Percentiles rank a stretch among this genome's conserved stretches.
These are phyloP conservation scores for Clonostachys chloroleuca DNA, from an alignment of 2,329 filamentous ascomycete genomes.

Conservation along the genomic window DNA sequence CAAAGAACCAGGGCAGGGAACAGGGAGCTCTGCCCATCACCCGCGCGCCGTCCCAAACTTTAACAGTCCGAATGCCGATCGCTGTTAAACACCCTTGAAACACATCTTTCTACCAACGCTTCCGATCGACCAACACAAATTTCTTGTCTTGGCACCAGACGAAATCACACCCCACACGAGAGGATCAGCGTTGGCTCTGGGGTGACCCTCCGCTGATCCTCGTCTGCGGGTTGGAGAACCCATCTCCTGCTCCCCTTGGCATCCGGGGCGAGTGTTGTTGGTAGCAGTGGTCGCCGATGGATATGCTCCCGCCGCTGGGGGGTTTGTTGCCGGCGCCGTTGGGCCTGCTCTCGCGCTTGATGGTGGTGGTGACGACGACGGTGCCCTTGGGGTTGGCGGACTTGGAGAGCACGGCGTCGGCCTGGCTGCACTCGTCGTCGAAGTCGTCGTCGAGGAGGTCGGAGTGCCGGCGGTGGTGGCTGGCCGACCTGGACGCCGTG, in stretches of 20 bases:
- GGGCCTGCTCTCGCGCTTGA: slow-evolving; percentile 24
- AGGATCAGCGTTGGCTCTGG: no score
- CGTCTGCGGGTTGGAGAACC: slow-evolving; percentile 9
- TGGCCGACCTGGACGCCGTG: slow-evolving; percentile 8
- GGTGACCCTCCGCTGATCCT: slow-evolving; percentile 13
- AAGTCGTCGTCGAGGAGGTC: slow-evolving; percentile 7
- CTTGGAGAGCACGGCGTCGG: neutral
- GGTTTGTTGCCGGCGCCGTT: no score
- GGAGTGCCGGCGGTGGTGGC: slow-evolving; percentile 7
- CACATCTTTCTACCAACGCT: no score
- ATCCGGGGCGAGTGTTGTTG: neutral
- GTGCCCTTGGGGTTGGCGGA: neutral
- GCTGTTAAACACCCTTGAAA: no score
- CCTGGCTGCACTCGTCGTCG: slow-evolving; percentile 2
- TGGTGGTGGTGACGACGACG: slow-evolving; percentile 30
- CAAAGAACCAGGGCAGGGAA: no score
- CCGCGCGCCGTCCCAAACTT: no score
- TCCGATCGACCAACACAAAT: no score
- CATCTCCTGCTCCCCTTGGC: neutral
- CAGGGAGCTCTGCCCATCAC: no score
- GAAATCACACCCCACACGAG: no score
- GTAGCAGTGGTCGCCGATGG: neutral
- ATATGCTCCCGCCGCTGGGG: slow-evolving; percentile 2
- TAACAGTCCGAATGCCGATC: no score
- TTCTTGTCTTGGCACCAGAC: no score